Evolutionary conservation across 495 filamentous ascomycete genomes (phyloP).

Genomic region (Xylaria scruposa): DNA sequence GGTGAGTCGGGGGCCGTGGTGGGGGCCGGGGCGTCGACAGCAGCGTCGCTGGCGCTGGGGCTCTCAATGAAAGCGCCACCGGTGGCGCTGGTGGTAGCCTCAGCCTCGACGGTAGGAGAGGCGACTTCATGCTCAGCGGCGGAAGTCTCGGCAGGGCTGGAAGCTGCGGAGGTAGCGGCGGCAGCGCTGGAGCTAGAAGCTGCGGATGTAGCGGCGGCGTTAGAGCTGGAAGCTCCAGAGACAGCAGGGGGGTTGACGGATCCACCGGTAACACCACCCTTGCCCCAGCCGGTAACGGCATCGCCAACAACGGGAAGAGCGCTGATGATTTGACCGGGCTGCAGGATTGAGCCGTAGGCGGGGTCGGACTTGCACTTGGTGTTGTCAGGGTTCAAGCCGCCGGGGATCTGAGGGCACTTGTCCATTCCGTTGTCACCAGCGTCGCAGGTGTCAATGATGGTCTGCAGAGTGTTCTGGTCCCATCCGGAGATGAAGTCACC

Average conservation of each 20-base stretch:
- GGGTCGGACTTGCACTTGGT: constrained; percentile 59
- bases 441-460: constrained; percentile 67
- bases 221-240: constrained; percentile 21
- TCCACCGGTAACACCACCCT: constrained; percentile 39
- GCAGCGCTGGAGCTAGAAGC: constrained; percentile 18
- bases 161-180: constrained; percentile 15
- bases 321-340: constrained; percentile 38
- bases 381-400: constrained; percentile 47
- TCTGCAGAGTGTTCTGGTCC: constrained; percentile 66
- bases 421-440: constrained; percentile 58
- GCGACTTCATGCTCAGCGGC: constrained; percentile 31
- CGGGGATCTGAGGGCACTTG: constrained; percentile 59
- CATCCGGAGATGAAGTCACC: constrained; percentile 79
- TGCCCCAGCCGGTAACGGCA: constrained; percentile 46
- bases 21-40: neutral
- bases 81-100: constrained; percentile 1
- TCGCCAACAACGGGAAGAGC: constrained; percentile 67
- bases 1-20: constrained; percentile 44
- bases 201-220: constrained; percentile 18
- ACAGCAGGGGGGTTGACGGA: constrained; percentile 31
- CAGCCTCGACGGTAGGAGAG: constrained; percentile 34
- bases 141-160: constrained; percentile 45
- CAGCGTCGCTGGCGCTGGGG: constrained; percentile 11
- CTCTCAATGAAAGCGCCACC: constrained; percentile 34
- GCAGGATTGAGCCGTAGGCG: constrained; percentile 44